Percentiles rank a stretch among this genome's conserved stretches.
phyloP scores from a whole-genome alignment of 2,329 filamentous ascomycete species.

The Diplodia seriata region DNA sequence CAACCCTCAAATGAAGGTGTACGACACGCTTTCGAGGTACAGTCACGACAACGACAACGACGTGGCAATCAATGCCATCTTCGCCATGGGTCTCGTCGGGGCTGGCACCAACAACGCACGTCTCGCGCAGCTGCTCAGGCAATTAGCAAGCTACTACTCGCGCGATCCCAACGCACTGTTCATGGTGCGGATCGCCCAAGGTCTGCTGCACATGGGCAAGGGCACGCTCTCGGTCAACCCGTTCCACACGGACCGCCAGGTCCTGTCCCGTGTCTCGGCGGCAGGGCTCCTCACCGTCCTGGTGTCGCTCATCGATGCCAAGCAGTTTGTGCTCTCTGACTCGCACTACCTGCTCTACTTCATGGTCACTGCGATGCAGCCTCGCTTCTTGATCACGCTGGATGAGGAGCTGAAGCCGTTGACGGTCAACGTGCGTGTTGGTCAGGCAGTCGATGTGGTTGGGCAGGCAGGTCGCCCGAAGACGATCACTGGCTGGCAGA shows the following conservation, averaged over 20 bases:
- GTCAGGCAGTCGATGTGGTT: conserved; percentile 97
- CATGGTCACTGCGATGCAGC: conserved; percentile 95
- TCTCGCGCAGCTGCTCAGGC: conserved; percentile 89
- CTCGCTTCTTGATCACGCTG: conserved; percentile 92
- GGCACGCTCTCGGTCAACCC: conserved; percentile 94
- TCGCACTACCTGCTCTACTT: conserved; percentile 96
- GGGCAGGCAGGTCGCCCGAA: conserved; percentile 96
- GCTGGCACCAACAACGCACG: conserved; percentile 98
- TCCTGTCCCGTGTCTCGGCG: conserved; percentile 88
- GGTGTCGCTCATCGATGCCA: conserved; percentile 93
- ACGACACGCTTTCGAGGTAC: conserved; percentile 96
- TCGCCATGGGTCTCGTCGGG: conserved; percentile 96
- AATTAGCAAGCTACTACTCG: conserved; percentile 98
- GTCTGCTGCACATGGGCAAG: conserved; percentile 98
- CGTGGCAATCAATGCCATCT: conserved; percentile 97
- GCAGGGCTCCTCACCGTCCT: conserved; percentile 89
- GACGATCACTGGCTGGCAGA: conserved; percentile 99
- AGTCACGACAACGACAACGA: conserved; percentile 99
- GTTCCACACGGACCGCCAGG: conserved; percentile 98
- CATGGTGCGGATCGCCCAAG: conserved; percentile 98
- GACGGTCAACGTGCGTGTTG: conserved; percentile 94
- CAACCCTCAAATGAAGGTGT: conserved; percentile 99
- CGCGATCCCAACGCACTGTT: conserved; percentile 94
- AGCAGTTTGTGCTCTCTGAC: conserved; percentile 76
- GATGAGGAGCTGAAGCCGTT: conserved; percentile 94